Percentiles rank a stretch among this genome's conserved stretches.
These are phyloP conservation scores for Fusarium phyllophilum DNA, from an alignment of 2,329 filamentous ascomycete species.

Conservation along the genomic window DNA sequence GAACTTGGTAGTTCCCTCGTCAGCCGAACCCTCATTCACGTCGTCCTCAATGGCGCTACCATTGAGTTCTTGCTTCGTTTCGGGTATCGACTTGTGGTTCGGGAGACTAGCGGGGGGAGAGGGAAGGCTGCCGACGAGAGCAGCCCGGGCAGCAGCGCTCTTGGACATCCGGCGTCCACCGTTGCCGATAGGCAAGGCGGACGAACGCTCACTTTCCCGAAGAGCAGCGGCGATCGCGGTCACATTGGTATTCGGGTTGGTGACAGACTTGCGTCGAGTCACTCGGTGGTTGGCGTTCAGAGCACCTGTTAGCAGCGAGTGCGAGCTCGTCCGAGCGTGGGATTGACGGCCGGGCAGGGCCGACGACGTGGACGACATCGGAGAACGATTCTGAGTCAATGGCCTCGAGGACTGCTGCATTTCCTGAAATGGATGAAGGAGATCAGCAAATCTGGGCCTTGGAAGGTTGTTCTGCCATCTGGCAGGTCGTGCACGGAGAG, in stretches of 20 bases:
- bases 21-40: slow-evolving; percentile 65
- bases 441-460: slow-evolving; percentile 51
- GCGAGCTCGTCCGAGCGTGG: slow-evolving; percentile 80
- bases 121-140: slow-evolving; percentile 67
- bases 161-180: slow-evolving; percentile 75
- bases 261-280: slow-evolving; percentile 93
- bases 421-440: slow-evolving; percentile 59
- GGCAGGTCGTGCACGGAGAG: slow-evolving; percentile 42
- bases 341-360: slow-evolving; percentile 68
- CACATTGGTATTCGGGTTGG: slow-evolving; percentile 76
- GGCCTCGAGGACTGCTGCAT: slow-evolving; percentile 74
- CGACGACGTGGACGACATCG: slow-evolving; percentile 68
- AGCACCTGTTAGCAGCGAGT: slow-evolving; percentile 80
- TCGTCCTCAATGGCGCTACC: slow-evolving; percentile 78
- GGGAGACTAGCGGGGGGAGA: slow-evolving; percentile 76
- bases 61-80: slow-evolving; percentile 60
- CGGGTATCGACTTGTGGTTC: slow-evolving; percentile 61
- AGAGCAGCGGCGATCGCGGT: slow-evolving; percentile 79
- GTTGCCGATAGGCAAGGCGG: slow-evolving; percentile 67
- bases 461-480: slow-evolving; percentile 45
- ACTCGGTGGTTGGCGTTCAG: slow-evolving; percentile 87
- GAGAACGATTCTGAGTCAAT: slow-evolving; percentile 70
- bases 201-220: slow-evolving; percentile 70
- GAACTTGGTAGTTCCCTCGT: slow-evolving; percentile 61
- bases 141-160: slow-evolving; percentile 62